phyloP scores from a whole-genome alignment of 495 filamentous ascomycete species.

The Penicillium atrosanguineum region DNA sequence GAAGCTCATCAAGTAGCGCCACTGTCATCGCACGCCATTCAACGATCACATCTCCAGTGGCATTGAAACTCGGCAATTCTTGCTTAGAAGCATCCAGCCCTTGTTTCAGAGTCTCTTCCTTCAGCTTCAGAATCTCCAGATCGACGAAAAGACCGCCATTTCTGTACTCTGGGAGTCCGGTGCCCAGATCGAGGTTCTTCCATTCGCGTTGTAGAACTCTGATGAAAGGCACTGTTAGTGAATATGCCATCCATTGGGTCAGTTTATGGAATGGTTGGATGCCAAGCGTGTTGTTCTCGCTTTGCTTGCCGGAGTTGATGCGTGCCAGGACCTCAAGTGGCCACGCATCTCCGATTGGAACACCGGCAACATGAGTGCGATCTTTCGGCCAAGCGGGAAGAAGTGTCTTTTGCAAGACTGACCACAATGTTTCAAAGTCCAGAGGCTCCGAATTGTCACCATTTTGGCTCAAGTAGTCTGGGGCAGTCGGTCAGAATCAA shows the following conservation, averaged over 20 bases:
- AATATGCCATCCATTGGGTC: slow-evolving; percentile 88
- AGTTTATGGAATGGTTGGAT: slow-evolving; percentile 75
- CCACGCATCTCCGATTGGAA: slow-evolving; percentile 59
- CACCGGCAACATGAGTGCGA: slow-evolving; percentile 49
- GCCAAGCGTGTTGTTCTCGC: slow-evolving; percentile 11
- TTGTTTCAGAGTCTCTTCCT: slow-evolving; percentile 58
- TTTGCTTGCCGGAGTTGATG: neutral
- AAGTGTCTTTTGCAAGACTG: slow-evolving; percentile 48
- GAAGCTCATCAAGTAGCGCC: slow-evolving; percentile 75
- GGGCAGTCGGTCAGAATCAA: neutral
- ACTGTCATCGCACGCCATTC: slow-evolving; percentile 85
- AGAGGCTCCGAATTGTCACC: slow-evolving; percentile 13
- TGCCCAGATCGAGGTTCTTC: slow-evolving; percentile 72
- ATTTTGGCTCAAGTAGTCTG: slow-evolving; percentile 49
- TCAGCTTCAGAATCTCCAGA: slow-evolving; percentile 75
- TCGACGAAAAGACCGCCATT: slow-evolving; percentile 87
- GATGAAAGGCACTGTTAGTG: slow-evolving; percentile 82
- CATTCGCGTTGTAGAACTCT: slow-evolving; percentile 74
- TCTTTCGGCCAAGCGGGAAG: slow-evolving; percentile 55
- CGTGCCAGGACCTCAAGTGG: slow-evolving; percentile 34
- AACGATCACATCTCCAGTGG: slow-evolving; percentile 80
- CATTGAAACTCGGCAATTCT: slow-evolving; percentile 73
- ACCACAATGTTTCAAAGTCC: slow-evolving; percentile 45
- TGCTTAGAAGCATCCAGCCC: slow-evolving; percentile 44
- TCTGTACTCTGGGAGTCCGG: slow-evolving; percentile 82